Conservation (phyloP, 345 rosid genomes). For the Eucalyptus curtisii region DNA sequence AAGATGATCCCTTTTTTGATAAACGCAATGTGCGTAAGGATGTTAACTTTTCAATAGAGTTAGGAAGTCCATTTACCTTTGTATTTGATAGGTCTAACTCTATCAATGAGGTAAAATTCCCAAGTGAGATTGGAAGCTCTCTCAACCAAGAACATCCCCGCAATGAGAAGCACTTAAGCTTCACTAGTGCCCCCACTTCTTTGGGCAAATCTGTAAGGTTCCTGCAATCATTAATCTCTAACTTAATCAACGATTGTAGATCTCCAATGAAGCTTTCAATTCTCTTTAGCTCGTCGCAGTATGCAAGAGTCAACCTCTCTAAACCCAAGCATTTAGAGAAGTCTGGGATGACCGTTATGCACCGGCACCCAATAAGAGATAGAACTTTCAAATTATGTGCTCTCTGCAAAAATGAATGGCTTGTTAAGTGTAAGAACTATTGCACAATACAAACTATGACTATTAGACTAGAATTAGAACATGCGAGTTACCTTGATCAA, state of each 20-base stretch:
- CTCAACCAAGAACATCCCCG: too few species aligned
- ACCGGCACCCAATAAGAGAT: rapidly evolving
- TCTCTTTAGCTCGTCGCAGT: not conserved
- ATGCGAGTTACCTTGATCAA: not conserved
- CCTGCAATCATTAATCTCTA: rapidly evolving
- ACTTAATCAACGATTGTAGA: not conserved
- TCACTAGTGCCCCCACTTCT: not conserved
- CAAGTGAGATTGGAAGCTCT: too few species aligned
- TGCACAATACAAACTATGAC: not conserved
- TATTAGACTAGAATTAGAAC: too few species aligned
- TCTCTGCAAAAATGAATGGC: not conserved
- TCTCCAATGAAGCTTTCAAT: not conserved
- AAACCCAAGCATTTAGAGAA: not conserved
- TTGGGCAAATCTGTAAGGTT: not conserved
- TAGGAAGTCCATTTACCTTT: not conserved
- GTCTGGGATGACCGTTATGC: not conserved
- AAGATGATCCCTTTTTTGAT: too few species aligned
- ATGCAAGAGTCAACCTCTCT: not conserved
- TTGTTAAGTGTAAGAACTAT: not conserved
- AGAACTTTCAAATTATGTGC: not conserved
- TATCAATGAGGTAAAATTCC: too few species aligned
- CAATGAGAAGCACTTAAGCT: too few species aligned
- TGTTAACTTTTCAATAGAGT: not conserved
- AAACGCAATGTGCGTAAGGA: not conserved
- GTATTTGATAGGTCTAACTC: not conserved